phyloP scores from a whole-genome alignment of 768 basidiomycete species.

The Tephrocybe sp. region DNA sequence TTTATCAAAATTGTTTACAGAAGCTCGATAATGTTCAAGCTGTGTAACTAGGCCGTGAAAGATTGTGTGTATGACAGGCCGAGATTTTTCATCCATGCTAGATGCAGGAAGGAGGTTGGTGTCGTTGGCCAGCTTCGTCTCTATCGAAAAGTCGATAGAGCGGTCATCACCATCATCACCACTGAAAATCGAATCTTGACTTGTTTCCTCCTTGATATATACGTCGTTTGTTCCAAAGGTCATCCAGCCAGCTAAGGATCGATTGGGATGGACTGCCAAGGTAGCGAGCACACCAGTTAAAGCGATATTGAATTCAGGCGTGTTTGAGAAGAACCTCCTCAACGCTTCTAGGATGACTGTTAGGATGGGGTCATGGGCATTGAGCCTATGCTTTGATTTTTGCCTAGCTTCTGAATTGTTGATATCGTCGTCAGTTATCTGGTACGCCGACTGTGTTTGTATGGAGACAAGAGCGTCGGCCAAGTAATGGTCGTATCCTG shows the following conservation, averaged over 20 bases:
- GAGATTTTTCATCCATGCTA: constrained; percentile 65
- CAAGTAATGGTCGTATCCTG: constrained; percentile 82
- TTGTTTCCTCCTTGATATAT: constrained; percentile 15
- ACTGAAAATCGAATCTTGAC: constrained; percentile 16
- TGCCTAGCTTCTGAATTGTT: constrained; percentile 34
- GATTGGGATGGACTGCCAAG: constrained; percentile 80
- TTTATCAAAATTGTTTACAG: constrained; percentile 78
- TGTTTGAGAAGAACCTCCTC: constrained; percentile 79
- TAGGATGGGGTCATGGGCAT: constrained; percentile 74
- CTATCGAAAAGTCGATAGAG: constrained; percentile 75
- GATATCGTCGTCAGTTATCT: constrained; percentile 37
- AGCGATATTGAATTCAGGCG: constrained; percentile 84
- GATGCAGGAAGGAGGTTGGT: constrained; percentile 60
- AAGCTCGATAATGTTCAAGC: constrained; percentile 73
- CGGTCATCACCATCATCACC: constrained; percentile 72
- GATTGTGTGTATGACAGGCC: constrained; percentile 79
- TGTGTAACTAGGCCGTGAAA: constrained; percentile 79
- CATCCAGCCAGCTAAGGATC: constrained; percentile 87
- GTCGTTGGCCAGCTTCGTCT: constrained; percentile 59
- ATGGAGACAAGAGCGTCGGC: constrained; percentile 70
- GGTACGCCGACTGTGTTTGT: constrained; percentile 62
- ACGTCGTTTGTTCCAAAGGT: constrained; percentile 57
- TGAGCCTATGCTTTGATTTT: constrained; percentile 69
- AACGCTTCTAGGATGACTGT: constrained; percentile 67
- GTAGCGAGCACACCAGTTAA: constrained; percentile 80